Conservation (phyloP, 2,329 filamentous ascomycete genomes). For the Penicillium digitatum region DNA sequence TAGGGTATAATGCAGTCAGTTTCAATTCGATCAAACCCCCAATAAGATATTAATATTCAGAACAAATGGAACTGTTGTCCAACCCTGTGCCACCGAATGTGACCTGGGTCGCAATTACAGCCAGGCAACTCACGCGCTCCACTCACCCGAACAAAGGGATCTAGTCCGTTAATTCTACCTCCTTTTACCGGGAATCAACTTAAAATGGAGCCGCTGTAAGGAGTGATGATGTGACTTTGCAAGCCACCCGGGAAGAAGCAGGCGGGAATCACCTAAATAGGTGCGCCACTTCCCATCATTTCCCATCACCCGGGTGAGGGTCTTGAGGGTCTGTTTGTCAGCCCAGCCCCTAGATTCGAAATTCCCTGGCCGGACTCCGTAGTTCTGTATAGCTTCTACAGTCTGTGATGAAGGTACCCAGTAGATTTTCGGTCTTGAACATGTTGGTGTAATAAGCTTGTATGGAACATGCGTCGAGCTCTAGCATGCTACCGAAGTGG, state of each 20-base stretch:
- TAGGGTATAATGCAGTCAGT: background rate
- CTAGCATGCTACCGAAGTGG: background rate
- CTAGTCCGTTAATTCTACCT: background rate
- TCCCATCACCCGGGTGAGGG: background rate
- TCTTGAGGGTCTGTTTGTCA: background rate
- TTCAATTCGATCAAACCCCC: background rate
- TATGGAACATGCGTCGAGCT: background rate
- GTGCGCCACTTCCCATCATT: too few relatives aligned
- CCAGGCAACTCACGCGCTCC: background rate
- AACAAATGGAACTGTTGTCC: background rate
- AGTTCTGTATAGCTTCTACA: background rate
- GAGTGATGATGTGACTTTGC: slow-evolving; percentile 2
- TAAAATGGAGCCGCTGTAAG: background rate
- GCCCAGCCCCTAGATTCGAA: background rate
- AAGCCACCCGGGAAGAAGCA: background rate
- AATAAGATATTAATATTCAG: background rate
- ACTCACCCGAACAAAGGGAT: background rate
- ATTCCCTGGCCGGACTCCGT: background rate
- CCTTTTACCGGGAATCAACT: background rate
- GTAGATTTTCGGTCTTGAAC: background rate
- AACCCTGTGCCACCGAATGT: background rate
- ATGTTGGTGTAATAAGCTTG: background rate
- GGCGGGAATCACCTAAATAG: background rate
- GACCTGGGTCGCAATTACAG: background rate
- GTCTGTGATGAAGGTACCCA: background rate